These are phyloP conservation scores for Carex cristatella DNA, from an alignment of 176 grass and related monocot species.

Conservation along the genomic window DNA sequence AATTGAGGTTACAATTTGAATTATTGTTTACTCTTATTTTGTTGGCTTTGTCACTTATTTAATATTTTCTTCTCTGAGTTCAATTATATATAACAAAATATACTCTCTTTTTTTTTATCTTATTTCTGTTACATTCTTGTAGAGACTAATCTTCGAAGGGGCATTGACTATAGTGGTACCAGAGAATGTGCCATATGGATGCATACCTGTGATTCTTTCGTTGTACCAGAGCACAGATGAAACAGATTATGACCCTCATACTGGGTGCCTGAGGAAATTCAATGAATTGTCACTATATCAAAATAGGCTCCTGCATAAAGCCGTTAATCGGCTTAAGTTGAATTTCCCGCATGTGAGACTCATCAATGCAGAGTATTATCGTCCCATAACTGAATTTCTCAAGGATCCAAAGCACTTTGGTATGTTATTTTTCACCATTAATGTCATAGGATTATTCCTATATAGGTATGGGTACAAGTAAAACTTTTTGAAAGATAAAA, in stretches of 20 bases:
- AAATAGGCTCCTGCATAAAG: slow-evolving; percentile 13
- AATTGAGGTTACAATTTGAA: slow-evolving; percentile 28
- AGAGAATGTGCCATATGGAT: slow-evolving; percentile 12
- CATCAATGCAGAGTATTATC: slow-evolving; percentile 17
- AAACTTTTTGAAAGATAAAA: too few relatives aligned
- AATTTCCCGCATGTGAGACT: slow-evolving; percentile 2
- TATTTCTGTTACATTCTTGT: neutral
- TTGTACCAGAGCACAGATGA: neutral
- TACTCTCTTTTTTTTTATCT: too few relatives aligned
- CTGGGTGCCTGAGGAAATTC: slow-evolving; percentile 11
- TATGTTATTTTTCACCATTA: neutral
- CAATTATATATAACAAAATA: neutral
- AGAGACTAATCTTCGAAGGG: slow-evolving; percentile 16
- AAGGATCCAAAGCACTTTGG: slow-evolving; percentile 19
- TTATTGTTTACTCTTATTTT: neutral
- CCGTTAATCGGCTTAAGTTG: neutral
- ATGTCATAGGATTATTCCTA: neutral
- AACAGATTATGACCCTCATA: slow-evolving; percentile 14
- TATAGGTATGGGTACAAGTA: too few relatives aligned
- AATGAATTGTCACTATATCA: slow-evolving; percentile 17
- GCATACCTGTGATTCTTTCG: neutral
- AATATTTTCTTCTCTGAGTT: neutral
- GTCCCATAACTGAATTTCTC: slow-evolving; percentile 8
- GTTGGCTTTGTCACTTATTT: too few relatives aligned
- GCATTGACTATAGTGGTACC: slow-evolving; percentile 12